Conservation (phyloP, 345 rosid species). For the Durio zibethinus region DNA sequence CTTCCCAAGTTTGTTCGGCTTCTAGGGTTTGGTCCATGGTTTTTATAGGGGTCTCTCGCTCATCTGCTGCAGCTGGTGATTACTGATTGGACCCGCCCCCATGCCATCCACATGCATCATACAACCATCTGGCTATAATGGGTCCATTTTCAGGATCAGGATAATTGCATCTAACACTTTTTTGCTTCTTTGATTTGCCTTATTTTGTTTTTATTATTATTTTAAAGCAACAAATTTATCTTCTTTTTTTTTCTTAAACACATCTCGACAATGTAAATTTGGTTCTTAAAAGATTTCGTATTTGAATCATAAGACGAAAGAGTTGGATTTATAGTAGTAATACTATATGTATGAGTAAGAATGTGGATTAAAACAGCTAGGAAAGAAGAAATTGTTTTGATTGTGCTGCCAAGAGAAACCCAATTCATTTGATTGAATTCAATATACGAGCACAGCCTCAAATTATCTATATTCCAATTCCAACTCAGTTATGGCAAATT, state of each 20-base stretch:
- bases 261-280: background rate
- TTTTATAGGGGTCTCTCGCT: background rate
- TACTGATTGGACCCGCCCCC: background rate
- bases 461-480: background rate
- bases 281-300: too few species aligned
- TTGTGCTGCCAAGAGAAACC: too few species aligned
- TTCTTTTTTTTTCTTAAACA: too few species aligned
- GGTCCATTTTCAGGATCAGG: background rate
- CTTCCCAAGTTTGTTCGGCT: background rate
- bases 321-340: too few species aligned
- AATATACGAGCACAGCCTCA: background rate
- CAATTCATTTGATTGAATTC: background rate
- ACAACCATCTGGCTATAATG: background rate
- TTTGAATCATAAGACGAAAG: too few species aligned
- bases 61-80: background rate
- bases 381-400: too few species aligned
- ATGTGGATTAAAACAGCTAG: too few species aligned
- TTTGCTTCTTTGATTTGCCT: background rate
- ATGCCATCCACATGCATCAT: conserved; percentile 1
- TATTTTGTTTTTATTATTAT: background rate
- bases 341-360: too few species aligned
- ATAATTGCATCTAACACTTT: background rate
- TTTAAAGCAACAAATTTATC: background rate
- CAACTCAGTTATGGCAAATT: background rate
- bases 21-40: background rate